phyloP scores from a whole-genome alignment of 768 basidiomycete species.

The Mycena floridula region DNA sequence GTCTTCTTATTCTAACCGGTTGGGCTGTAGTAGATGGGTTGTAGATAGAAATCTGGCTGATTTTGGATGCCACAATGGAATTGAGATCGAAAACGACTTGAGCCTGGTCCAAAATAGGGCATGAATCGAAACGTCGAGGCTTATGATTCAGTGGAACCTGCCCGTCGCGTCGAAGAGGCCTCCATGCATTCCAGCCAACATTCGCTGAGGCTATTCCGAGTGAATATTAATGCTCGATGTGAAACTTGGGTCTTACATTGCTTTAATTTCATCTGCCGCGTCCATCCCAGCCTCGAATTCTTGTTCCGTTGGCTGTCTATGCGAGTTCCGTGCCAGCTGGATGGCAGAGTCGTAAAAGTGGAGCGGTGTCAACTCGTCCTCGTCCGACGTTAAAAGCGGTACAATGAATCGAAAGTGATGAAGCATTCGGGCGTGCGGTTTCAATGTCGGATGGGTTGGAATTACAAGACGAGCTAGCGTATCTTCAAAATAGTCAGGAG shows the following conservation, averaged over 20 bases:
- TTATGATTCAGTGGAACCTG: conserved; percentile 17
- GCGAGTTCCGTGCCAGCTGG: conserved; percentile 61
- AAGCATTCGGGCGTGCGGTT: conserved; percentile 71
- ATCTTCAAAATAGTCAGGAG: conserved; percentile 35
- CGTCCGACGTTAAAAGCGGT: conserved; percentile 54
- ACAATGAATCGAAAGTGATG: conserved; percentile 76
- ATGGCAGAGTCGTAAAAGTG: conserved; percentile 77
- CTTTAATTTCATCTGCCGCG: conserved; percentile 56
- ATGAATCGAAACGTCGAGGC: no score
- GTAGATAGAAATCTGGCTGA: no score
- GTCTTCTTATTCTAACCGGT: not conserved
- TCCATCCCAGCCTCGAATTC: conserved; percentile 62
- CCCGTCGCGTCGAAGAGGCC: conserved; percentile 41
- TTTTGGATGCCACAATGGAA: no score
- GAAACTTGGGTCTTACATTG: conserved; percentile 38
- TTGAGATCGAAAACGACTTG: not conserved
- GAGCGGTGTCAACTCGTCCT: conserved; percentile 58
- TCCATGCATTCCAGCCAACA: conserved; percentile 63
- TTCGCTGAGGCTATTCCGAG: conserved; percentile 44
- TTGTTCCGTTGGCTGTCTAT: conserved; percentile 53
- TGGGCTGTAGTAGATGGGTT: not conserved
- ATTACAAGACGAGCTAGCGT: conserved; percentile 64
- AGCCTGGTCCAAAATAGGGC: no score
- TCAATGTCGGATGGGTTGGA: conserved; percentile 61
- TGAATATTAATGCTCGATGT: not conserved